These are phyloP conservation scores for Xylariales sp. DNA, from an alignment of 2,329 filamentous ascomycete species.

Conservation along the genomic window DNA sequence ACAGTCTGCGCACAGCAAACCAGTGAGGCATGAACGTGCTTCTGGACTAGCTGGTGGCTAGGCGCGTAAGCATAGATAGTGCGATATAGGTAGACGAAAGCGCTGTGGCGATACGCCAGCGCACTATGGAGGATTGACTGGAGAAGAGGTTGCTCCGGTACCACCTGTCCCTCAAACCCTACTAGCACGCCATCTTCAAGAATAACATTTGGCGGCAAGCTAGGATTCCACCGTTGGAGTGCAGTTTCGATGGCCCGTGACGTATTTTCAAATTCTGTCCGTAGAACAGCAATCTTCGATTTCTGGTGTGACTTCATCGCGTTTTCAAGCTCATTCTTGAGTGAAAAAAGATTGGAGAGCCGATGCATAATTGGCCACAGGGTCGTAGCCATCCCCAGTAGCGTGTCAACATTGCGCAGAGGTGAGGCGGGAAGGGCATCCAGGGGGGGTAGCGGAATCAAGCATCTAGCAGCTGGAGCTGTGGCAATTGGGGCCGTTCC, in stretches of 20 bases:
- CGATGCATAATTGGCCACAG: slow-evolving; percentile 61
- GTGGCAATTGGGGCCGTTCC: slow-evolving; percentile 52
- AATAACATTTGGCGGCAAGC: slow-evolving; percentile 36
- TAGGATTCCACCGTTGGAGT: slow-evolving; percentile 51
- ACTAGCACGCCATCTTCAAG: slow-evolving; percentile 20
- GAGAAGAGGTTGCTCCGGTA: slow-evolving; percentile 36
- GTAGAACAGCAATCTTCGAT: slow-evolving; percentile 42
- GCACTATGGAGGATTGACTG: slow-evolving; percentile 55
- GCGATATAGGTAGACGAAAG: slow-evolving; percentile 54
- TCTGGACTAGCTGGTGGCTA: slow-evolving; percentile 46
- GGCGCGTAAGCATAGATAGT: slow-evolving; percentile 46
- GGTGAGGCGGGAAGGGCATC: slow-evolving; percentile 40
- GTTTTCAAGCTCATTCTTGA: slow-evolving; percentile 47
- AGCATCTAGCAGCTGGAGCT: slow-evolving; percentile 41
- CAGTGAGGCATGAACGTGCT: slow-evolving; percentile 45
- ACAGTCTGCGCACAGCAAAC: slow-evolving; percentile 52
- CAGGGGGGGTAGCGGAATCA: slow-evolving; percentile 42
- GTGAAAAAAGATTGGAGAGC: slow-evolving; percentile 48
- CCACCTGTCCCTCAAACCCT: slow-evolving; percentile 14
- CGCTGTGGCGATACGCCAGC: slow-evolving; percentile 55
- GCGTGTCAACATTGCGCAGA: slow-evolving; percentile 49
- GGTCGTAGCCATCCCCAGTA: slow-evolving; percentile 58
- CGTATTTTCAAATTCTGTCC: slow-evolving; percentile 45
- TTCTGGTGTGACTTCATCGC: slow-evolving; percentile 37
- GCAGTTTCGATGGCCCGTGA: slow-evolving; percentile 52